Conservation (phyloP, 257 asterid species). For the Petunia axillaris region DNA sequence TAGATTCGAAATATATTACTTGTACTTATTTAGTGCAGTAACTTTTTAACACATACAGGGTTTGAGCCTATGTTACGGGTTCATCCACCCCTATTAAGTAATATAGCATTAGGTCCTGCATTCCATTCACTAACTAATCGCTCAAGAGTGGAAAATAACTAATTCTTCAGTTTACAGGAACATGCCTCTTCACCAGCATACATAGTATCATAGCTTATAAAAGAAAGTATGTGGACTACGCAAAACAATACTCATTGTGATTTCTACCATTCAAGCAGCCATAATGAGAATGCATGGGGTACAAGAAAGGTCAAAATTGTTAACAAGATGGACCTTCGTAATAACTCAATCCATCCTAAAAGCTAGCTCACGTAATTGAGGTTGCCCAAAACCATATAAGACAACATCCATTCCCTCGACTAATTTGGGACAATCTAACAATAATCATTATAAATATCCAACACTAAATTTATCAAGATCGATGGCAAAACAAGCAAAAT, state of each 20-base stretch:
- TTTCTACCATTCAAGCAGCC: conserved; percentile 4
- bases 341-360: too few species aligned
- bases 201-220: background rate
- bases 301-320: background rate
- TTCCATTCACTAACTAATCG: background rate
- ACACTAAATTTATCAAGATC: background rate
- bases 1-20: too few species aligned
- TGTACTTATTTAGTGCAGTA: too few species aligned
- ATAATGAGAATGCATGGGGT: background rate
- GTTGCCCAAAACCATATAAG: too few species aligned
- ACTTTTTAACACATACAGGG: too few species aligned
- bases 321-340: too few species aligned
- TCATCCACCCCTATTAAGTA: background rate
- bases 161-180: background rate
- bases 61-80: too few species aligned
- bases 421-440: too few species aligned
- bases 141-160: background rate
- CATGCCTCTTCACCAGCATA: background rate
- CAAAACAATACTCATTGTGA: background rate
- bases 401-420: too few species aligned
- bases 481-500: background rate
- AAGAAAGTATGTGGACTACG: background rate
- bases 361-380: too few species aligned
- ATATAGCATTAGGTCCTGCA: background rate
- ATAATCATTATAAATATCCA: too few species aligned